Conservation (phyloP, 2,329 filamentous ascomycete species). For the Tolypocladium ovalisporum region DNA sequence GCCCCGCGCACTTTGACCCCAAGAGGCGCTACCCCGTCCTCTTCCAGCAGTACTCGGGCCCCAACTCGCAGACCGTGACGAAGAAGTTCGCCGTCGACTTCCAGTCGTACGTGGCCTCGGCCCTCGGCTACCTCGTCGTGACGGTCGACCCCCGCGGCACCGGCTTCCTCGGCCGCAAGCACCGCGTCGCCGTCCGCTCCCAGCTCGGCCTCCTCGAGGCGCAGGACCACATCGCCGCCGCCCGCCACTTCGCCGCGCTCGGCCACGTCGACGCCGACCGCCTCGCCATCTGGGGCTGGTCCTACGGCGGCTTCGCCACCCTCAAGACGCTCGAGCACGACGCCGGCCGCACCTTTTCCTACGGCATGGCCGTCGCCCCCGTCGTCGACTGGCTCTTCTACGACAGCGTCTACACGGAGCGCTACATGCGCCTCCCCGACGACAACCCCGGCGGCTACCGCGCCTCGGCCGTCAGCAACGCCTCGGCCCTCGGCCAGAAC, state of each 20-base stretch:
- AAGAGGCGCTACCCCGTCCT: conserved; percentile 85
- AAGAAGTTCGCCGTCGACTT: conserved; percentile 80
- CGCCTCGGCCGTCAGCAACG: conserved; percentile 63
- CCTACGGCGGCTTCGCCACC: conserved; percentile 89
- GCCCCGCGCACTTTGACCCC: conserved; percentile 77
- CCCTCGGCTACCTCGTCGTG: conserved; percentile 83
- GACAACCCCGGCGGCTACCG: conserved; percentile 70
- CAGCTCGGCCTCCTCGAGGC: conserved; percentile 80
- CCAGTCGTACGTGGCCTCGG: conserved; percentile 77
- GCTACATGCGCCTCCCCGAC: conserved; percentile 94
- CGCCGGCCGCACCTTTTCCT: conserved; percentile 80
- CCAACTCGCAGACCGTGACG: conserved; percentile 79
- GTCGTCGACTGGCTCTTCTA: conserved; percentile 99
- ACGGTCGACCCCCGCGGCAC: conserved; percentile 92
- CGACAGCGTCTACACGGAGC: conserved; percentile 86
- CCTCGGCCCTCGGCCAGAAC: conserved; percentile 59
- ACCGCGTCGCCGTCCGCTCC: conserved; percentile 71
- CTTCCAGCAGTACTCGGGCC: conserved; percentile 90
- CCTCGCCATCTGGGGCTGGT: conserved; percentile 97
- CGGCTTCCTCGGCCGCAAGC: conserved; percentile 75
- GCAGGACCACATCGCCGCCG: conserved; percentile 82
- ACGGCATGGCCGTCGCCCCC: conserved; percentile 95
- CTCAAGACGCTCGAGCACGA: conserved; percentile 91
- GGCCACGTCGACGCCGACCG: conserved; percentile 71
- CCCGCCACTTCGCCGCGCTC: conserved; percentile 71